These are phyloP conservation scores for Rhizopogon vesiculosus DNA, from an alignment of 768 basidiomycete species.

Conservation along the genomic window DNA sequence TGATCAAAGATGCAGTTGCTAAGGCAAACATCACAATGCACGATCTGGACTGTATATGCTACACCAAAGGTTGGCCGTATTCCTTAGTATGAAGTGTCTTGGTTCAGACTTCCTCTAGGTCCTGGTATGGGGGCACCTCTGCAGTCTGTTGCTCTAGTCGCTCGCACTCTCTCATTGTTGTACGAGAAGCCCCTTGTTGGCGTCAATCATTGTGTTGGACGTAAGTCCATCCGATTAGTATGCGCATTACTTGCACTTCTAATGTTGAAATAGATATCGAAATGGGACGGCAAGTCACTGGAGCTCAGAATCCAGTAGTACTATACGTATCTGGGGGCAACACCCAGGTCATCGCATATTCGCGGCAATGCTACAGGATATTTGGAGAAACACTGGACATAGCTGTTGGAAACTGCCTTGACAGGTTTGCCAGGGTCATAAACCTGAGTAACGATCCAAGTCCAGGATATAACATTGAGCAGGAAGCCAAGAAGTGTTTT, in stretches of 20 bases:
- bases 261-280: constrained; percentile 73
- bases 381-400: constrained; percentile 99
- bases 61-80: constrained; percentile 80
- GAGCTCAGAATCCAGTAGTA: constrained; percentile 92
- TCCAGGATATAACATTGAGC: constrained; percentile 97
- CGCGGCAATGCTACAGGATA: constrained; percentile 93
- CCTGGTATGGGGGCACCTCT: constrained; percentile 99
- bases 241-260: background rate
- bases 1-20: constrained; percentile 72
- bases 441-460: constrained; percentile 92
- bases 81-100: background rate
- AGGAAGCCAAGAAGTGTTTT: constrained; percentile 81
- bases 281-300: constrained; percentile 95
- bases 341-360: constrained; percentile 99
- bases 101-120: constrained; percentile 41
- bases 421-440: constrained; percentile 94
- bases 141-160: constrained; percentile 91
- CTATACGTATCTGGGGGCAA: constrained; percentile 99
- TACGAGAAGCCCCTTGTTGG: constrained; percentile 91
- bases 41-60: constrained; percentile 93
- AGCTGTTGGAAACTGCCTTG: constrained; percentile 98
- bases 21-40: constrained; percentile 66
- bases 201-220: constrained; percentile 99
- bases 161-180: constrained; percentile 83
- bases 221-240: constrained; percentile 41